Conservation (phyloP, 768 basidiomycete species). For the Tylopilus cervinicoccineus region DNA sequence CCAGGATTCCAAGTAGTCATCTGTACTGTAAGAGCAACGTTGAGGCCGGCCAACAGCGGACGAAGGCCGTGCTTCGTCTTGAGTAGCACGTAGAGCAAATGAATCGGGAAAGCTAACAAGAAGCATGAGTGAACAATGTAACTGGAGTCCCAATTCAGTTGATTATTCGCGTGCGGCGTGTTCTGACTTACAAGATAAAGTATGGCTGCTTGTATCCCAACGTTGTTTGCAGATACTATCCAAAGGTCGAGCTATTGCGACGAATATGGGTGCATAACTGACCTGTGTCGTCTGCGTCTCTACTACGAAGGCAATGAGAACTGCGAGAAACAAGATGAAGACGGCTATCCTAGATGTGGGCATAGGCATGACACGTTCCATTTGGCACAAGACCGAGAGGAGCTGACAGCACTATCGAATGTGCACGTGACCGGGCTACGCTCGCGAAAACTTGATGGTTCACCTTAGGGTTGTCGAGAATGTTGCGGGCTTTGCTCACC, state of each 20-base stretch:
- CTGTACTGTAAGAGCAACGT: slow-evolving; percentile 40
- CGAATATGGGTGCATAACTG: slow-evolving; percentile 9
- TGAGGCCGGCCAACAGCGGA: slow-evolving; percentile 50
- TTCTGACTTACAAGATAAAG: slow-evolving; percentile 69
- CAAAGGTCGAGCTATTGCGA: slow-evolving; percentile 2
- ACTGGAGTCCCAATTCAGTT: slow-evolving; percentile 36
- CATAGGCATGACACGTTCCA: neutral
- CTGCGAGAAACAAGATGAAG: slow-evolving; percentile 51
- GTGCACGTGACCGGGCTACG: slow-evolving; percentile 11
- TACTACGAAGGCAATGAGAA: slow-evolving; percentile 67
- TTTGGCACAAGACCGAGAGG: too few species aligned
- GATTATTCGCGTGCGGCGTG: neutral
- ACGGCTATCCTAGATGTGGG: slow-evolving; percentile 38
- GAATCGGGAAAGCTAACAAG: slow-evolving; percentile 74
- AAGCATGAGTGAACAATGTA: slow-evolving; percentile 87
- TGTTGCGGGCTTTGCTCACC: slow-evolving; percentile 60
- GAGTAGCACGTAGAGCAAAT: slow-evolving; percentile 61
- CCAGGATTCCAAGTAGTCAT: slow-evolving; percentile 9
- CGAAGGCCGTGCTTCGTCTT: slow-evolving; percentile 46
- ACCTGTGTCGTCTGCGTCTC: slow-evolving; percentile 82
- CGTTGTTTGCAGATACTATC: slow-evolving; percentile 74
- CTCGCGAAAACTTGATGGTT: too few species aligned
- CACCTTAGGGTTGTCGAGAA: too few species aligned
- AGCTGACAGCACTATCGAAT: too few species aligned
- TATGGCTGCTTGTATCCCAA: slow-evolving; percentile 83